These are phyloP conservation scores for Viola odorata DNA, from an alignment of 345 rosid genomes.

Conservation along the genomic window DNA sequence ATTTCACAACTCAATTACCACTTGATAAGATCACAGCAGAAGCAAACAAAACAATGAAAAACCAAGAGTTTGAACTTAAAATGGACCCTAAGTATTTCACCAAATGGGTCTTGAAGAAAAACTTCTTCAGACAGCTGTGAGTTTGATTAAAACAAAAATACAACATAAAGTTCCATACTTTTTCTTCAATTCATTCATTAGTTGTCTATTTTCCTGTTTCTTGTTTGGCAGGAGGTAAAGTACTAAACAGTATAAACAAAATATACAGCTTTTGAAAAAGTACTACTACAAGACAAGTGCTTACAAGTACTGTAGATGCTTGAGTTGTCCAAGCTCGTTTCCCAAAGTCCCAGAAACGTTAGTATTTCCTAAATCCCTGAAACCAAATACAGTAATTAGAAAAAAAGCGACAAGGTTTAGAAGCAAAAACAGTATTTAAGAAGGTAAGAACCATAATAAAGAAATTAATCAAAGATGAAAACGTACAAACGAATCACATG, in stretches of 20 bases:
- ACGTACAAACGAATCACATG: constrained; percentile 61
- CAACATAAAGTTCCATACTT: no score
- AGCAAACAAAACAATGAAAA: not conserved
- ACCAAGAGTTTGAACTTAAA: no score
- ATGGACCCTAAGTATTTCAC: no score
- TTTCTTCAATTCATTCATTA: no score
- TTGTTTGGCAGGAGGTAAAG: no score
- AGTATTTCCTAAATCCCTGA: constrained; percentile 68
- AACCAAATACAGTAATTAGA: constrained; percentile 1
- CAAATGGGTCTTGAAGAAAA: no score
- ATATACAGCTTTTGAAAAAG: not conserved
- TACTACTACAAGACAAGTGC: not conserved
- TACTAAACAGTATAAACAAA: not conserved
- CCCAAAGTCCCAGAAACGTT: constrained; percentile 64
- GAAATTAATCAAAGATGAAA: not conserved
- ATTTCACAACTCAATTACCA: not conserved
- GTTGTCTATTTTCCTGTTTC: not conserved
- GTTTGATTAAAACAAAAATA: no score
- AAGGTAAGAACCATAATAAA: not conserved
- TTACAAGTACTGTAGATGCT: constrained; percentile 66
- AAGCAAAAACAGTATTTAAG: not conserved
- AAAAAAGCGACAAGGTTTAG: not conserved
- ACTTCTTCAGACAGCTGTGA: no score
- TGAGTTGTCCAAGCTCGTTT: constrained; percentile 57
- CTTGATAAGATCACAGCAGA: not conserved